Evolutionary conservation across 2,329 filamentous ascomycete genomes (phyloP), one percentile per base, ranked within the genome.

Genomic region (Cercospora brassicicola): DNA sequence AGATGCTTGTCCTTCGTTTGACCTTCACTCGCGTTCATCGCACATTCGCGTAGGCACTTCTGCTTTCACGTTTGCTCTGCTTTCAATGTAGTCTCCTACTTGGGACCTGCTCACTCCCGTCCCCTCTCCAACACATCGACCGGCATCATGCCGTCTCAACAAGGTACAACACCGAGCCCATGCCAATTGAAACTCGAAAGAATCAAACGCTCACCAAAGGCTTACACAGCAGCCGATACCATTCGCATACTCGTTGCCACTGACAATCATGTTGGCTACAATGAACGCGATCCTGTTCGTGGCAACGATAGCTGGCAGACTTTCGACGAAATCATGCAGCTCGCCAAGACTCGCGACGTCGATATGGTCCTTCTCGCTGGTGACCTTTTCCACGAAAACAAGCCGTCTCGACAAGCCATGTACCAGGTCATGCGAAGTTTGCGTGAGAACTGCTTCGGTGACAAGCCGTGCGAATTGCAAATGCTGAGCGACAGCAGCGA

Each of bases 351-450:
- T 36, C 86, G 90, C 77, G 95, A 99, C 82, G 95, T 99, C 72
- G 95, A 99, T 80, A 98, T 99, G 95, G 91, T 99, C 0, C 85
- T 99, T 2, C 88, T 99, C 4, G 94, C 91, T 2, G 95, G 95
- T 57, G 95, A 99, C 78, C 86, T 99, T 0, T 99, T 99, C 78
- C 96, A 99, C 78, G 94, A 99, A 74, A 99, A 99, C 80, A 97
- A 97, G 76, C 96, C 95, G 2, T 97, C 93, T 6, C 88, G 95
- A 68, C 97, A 97, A 77, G 90, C 94, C 30, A 92, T 99, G 87
- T 98, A 95, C 78, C 93, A 99, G 78, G 95, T 99, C 69, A 98
- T 98, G 93, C 90, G 93, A 33, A 95, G 92, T 2, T 85, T 99
- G 31, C 90, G 95, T 63, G 91, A 93, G 84, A 97, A 97, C 77